phyloP scores from a whole-genome alignment of 305 asterid species.

The Stenogyne calaminthoides region DNA sequence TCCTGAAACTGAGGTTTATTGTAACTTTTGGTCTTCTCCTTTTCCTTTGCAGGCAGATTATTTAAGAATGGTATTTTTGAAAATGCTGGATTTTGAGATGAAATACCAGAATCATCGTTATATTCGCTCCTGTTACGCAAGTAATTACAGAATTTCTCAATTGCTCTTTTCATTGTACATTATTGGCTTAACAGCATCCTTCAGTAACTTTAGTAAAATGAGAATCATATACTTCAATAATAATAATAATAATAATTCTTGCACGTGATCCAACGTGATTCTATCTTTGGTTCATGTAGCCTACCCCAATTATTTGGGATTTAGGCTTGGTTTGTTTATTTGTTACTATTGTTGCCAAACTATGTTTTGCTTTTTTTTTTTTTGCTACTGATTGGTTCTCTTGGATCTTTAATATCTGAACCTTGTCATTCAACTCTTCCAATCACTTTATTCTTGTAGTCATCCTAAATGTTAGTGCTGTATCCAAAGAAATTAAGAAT shows the following conservation, averaged over 20 bases:
- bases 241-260: neutral
- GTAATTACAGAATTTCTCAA: neutral
- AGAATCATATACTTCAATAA: neutral
- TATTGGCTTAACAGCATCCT: neutral
- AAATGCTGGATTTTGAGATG: neutral
- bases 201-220: constrained; percentile 24
- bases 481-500: too few species aligned
- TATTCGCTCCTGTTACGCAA: neutral
- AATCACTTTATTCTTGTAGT: too few species aligned
- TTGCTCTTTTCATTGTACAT: neutral
- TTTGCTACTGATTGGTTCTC: too few species aligned
- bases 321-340: too few species aligned
- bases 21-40: neutral
- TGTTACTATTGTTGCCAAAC: too few species aligned
- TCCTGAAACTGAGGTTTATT: neutral
- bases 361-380: too few species aligned
- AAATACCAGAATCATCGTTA: neutral
- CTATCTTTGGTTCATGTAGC: too few species aligned
- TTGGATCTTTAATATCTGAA: too few species aligned
- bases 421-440: too few species aligned
- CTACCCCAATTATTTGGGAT: too few species aligned
- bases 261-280: too few species aligned
- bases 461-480: too few species aligned
- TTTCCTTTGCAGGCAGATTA: neutral
- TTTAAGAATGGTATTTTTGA: neutral